Percentiles rank a stretch among this genome's conserved stretches.
These are phyloP conservation scores for Clausena lansium DNA, from an alignment of 345 rosid species.

Conservation along the genomic window DNA sequence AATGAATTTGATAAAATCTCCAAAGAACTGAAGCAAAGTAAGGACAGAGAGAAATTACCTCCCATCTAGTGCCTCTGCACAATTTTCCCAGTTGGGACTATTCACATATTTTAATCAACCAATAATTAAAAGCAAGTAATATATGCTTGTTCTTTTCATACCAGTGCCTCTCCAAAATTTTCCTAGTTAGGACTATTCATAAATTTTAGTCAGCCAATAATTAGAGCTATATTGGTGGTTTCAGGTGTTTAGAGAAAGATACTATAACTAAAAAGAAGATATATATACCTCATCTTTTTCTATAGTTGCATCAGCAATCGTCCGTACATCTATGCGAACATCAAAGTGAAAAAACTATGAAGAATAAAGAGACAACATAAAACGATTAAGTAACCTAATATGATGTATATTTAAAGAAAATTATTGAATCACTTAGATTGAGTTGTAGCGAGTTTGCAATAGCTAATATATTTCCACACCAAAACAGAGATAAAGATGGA, in stretches of 20 bases:
- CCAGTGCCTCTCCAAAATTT: slow-evolving; percentile 99
- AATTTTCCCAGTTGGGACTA: too few relatives aligned
- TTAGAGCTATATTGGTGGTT: too few relatives aligned
- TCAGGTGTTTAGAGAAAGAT: not conserved
- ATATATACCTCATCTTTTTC: slow-evolving; percentile 94
- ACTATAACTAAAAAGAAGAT: not conserved
- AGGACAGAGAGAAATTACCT: slow-evolving; percentile 43
- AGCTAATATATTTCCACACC: not conserved
- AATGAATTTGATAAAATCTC: not conserved
- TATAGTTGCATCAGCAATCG: slow-evolving; percentile 91
- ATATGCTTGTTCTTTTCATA: slow-evolving; percentile 98
- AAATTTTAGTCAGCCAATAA: not conserved
- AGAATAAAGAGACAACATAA: not conserved
- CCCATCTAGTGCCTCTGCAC: slow-evolving; percentile 61
- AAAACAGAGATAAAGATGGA: not conserved
- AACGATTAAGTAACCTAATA: not conserved
- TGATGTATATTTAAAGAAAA: not conserved
- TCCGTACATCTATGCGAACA: slow-evolving; percentile 94
- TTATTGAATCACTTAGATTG: not conserved
- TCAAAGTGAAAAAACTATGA: slow-evolving; percentile 94
- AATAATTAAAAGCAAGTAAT: slow-evolving; percentile 63
- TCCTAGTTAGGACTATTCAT: slow-evolving; percentile 86
- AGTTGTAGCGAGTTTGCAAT: not conserved
- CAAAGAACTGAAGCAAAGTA: not conserved
- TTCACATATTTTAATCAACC: too few relatives aligned